These are phyloP conservation scores for Fusarium xyrophilum DNA, from an alignment of 2,329 filamentous ascomycete species.

Conservation along the genomic window DNA sequence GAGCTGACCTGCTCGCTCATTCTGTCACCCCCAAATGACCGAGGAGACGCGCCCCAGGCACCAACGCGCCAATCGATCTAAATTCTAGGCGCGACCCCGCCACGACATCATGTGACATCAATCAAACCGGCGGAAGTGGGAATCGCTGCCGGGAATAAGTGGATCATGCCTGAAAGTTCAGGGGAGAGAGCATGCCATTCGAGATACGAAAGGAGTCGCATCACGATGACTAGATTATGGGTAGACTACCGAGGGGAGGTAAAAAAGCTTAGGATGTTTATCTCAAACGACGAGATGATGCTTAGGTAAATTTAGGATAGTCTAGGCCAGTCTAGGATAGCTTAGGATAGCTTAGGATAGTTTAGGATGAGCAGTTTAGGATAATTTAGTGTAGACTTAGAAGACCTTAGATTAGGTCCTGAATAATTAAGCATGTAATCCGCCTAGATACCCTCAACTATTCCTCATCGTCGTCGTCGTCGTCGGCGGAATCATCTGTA, in stretches of 20 bases:
- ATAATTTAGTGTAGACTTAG: background rate
- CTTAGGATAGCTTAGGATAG: background rate
- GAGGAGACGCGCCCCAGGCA: slow-evolving; percentile 37
- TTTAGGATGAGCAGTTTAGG: background rate
- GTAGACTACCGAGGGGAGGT: background rate
- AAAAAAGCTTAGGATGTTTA: background rate
- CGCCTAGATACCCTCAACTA: background rate
- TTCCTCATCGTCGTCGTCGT: slow-evolving; percentile 1
- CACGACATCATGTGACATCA: slow-evolving; percentile 41
- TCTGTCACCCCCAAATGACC: slow-evolving; percentile 1
- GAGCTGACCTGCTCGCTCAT: background rate
- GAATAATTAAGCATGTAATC: background rate
- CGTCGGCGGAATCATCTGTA: slow-evolving; percentile 16
- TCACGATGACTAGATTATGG: background rate
- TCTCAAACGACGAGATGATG: background rate
- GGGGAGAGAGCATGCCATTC: background rate
- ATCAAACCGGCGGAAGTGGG: slow-evolving; percentile 4
- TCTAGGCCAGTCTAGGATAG: too few relatives aligned
- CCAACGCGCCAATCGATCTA: slow-evolving; percentile 29
- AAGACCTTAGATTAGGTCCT: background rate
- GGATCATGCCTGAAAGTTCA: background rate
- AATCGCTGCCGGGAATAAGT: slow-evolving; percentile 30
- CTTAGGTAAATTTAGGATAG: background rate
- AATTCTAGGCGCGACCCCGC: slow-evolving; percentile 27
- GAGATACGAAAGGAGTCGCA: background rate